phyloP scores from a whole-genome alignment of 495 filamentous ascomycete genomes.

The Xanthoparmelia taractica region DNA sequence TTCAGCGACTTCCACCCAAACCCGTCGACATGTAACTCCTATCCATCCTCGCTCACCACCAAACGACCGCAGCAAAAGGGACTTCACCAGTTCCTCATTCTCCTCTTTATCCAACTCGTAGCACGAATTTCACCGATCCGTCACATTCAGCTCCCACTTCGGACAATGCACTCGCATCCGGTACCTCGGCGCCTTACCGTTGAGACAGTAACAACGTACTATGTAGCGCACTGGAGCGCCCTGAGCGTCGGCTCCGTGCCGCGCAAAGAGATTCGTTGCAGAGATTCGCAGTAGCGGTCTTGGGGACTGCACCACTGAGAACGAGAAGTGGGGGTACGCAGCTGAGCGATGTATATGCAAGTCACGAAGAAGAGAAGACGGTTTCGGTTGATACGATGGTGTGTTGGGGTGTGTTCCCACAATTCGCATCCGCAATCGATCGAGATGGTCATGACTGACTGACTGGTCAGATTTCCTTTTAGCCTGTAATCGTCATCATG shows the following conservation, averaged over 20 bases:
- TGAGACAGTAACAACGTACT: slow-evolving; percentile 14
- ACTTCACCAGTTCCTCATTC: not conserved
- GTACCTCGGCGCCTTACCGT: not conserved
- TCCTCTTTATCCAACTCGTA: not conserved
- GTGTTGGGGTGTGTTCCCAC: not conserved
- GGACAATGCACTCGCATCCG: not conserved
- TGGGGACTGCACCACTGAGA: not conserved
- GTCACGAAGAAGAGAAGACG: not conserved
- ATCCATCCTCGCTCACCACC: not conserved
- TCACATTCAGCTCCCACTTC: slow-evolving; percentile 15
- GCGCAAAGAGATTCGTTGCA: not conserved
- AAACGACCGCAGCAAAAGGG: not conserved
- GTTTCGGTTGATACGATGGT: not conserved
- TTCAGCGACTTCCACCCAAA: not conserved
- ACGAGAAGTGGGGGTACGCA: slow-evolving; percentile 2
- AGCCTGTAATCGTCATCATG: not conserved
- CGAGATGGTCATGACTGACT: no score
- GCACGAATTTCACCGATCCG: slow-evolving; percentile 14
- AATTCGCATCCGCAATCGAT: no score
- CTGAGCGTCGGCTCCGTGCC: slow-evolving; percentile 9
- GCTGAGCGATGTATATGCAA: slow-evolving; percentile 1
- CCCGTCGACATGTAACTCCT: not conserved
- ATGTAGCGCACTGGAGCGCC: slow-evolving; percentile 16
- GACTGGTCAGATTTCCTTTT: no score
- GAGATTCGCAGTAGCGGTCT: not conserved